Evolutionary conservation across 2,329 filamentous ascomycete genomes (phyloP), one percentile per base, ranked within the genome.

Genomic region (Cytospora piceicola): DNA sequence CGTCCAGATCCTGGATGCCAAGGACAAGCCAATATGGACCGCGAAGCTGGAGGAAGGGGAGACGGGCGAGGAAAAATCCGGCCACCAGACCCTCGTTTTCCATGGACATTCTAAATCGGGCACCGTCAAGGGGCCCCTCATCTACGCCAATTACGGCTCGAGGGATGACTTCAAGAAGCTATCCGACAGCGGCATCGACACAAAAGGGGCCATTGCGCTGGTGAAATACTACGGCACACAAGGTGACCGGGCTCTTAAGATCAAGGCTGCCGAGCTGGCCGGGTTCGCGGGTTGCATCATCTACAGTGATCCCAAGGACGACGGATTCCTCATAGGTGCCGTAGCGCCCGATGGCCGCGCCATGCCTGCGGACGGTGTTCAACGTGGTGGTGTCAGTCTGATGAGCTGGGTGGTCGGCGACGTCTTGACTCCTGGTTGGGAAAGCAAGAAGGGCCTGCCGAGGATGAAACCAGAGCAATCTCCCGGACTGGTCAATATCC

Each of bases 81-180:
- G 87, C 32, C 84, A 87, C 70, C 89, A 94, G 77, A 94, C 92
- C 0, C 83, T 85, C 57, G 88, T 87, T 9, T 99, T 97, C 74
- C 94, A 98, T 75, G 95, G 92, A 1, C 88, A 95, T 75, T 97
- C 94, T 22, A 93, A 91, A 74, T 85, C 90, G 0, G 95, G 94
- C 53, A 91, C 95, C 72, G 93, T 94, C 46, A 91, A 86, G 30
- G 95, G 95, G 0, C 94, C 91, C 24, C 77, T 98, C 54, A 86
- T 99, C 1, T 99, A 97, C 75, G 94, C 90, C 61, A 97, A 98
- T 77, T 96, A 94, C 73, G 96, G 95, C 15, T 90, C 92, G 53
- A 85, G 88, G 59, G 88, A 92, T 53, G 95, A 99, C 75, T 98
- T 96, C 75, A 83, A 90, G 74, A 80, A 78, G 62, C 80, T 99